Conservation (phyloP, 495 filamentous ascomycete genomes). For the Cladorrhinum samala region DNA sequence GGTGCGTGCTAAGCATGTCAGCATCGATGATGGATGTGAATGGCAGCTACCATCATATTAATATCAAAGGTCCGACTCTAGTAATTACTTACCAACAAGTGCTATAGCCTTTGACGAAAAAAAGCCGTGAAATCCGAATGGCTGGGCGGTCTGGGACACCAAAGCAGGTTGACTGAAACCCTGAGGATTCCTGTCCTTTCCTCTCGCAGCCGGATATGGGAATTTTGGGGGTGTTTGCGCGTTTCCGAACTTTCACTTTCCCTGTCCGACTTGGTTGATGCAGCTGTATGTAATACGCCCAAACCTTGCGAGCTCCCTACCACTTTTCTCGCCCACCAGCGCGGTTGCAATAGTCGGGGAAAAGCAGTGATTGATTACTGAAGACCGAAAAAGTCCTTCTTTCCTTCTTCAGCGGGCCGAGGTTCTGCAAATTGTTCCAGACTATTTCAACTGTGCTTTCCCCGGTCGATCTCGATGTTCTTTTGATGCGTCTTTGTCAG, state of each 20-base stretch:
- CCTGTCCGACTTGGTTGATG: too few relatives aligned
- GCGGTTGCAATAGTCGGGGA: too few relatives aligned
- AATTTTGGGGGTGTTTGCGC: not conserved
- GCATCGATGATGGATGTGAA: not conserved
- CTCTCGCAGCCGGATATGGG: not conserved
- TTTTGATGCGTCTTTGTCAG: slow-evolving; percentile 1
- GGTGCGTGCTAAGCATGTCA: not conserved
- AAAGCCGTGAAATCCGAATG: slow-evolving; percentile 3
- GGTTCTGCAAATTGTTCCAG: too few relatives aligned
- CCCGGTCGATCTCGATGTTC: not conserved
- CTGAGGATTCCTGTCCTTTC: not conserved
- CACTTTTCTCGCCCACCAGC: too few relatives aligned
- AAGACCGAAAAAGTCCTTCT: too few relatives aligned
- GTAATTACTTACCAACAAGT: not conserved
- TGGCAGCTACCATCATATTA: not conserved
- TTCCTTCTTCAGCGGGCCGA: too few relatives aligned
- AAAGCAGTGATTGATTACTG: not conserved
- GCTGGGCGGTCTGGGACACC: not conserved
- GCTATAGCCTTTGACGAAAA: not conserved
- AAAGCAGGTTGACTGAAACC: not conserved
- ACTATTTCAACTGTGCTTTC: too few relatives aligned
- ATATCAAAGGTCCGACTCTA: not conserved
- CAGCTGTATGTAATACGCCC: not conserved
- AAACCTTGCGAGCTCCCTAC: not conserved
- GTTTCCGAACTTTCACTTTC: not conserved